These are phyloP conservation scores for Kwoniella dendrophila DNA, from an alignment of 768 basidiomycete genomes.

Conservation along the genomic window DNA sequence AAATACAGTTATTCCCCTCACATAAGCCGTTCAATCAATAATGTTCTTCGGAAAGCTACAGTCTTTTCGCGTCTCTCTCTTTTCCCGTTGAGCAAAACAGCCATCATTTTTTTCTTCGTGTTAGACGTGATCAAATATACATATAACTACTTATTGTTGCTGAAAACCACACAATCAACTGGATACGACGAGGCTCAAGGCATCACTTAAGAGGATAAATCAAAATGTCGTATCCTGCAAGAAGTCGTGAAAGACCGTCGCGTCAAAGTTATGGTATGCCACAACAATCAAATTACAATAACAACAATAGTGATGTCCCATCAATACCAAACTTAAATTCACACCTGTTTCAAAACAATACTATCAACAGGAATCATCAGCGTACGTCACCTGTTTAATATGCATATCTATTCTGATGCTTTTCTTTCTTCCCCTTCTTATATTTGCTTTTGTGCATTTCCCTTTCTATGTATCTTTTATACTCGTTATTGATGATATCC, in stretches of 20 bases:
- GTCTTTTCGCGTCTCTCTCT: constrained; percentile 1
- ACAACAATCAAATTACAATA: constrained; percentile 4
- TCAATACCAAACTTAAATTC: not conserved
- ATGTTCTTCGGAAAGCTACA: not conserved
- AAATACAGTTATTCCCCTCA: not conserved
- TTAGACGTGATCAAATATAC: not conserved
- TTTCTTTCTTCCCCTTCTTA: not conserved
- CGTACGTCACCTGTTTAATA: constrained; percentile 1
- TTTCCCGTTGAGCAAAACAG: not conserved
- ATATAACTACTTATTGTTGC: not conserved
- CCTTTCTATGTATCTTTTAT: no score
- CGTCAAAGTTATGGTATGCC: not conserved
- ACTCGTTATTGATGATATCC: no score
- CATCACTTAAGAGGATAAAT: not conserved
- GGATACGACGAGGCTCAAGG: not conserved
- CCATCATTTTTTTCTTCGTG: not conserved
- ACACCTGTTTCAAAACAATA: constrained; percentile 17
- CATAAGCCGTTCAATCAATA: not conserved
- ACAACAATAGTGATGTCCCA: constrained; percentile 4
- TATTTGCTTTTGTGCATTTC: no score
- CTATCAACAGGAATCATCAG: constrained; percentile 10
- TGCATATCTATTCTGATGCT: not conserved
- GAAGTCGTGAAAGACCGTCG: constrained; percentile 17
- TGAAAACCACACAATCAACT: not conserved
- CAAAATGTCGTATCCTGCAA: constrained; percentile 22